Base-by-base conservation (phyloP, 2,329 filamentous ascomycete species). In the Colletotrichum magnum region DNA sequence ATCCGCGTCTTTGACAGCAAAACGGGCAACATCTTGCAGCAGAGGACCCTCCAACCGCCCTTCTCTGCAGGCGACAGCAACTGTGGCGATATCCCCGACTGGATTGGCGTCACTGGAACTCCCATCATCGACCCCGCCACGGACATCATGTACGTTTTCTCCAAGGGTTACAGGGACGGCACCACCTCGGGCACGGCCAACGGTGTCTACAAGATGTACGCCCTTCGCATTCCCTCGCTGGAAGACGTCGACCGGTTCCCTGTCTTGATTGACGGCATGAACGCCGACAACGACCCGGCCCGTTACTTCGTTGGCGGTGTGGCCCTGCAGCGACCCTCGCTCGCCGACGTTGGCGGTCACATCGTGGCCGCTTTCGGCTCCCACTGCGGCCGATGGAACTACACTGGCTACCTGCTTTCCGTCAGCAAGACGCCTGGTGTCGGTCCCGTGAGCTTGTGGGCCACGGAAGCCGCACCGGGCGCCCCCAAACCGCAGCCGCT, bases 311-410 rank as follows among this genome's bases (percentile, higher is more conserved):
- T 83, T 45, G 83, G 83, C 5, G 84, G 84, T 2, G 79, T 81
- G 5, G 77, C 85, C 28, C 76, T 85, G 54, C 84, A 86, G 73
- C 77, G 83, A 18, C 81, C 83, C 1, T 78, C 80, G 41, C 70
- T 85, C 48, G 62, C 72, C 18, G 67, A 72, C 36, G 58, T 72
- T 51, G 72, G 83, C 39, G 79, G 80, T 26, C 76, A 80, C 26
- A 77, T 86, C 5, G 81, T 85, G 58, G 84, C 80, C 15, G 83
- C 78, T 2, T 86, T 86, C 69, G 84, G 84, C 13, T 83, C 83
- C 7, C 80, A 85, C 64, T 86, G 84, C 66, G 84, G 85, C 71
- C 75, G 80, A 2, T 86, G 81, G 74, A 86, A 86, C 64, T 85
- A 78, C 61, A 80, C 78, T 7, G 78, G 78, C 10, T 77, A 78